A percentile compares a stretch with the other conserved stretches of the same genome.
Conservation (phyloP, 805 yeast genomes). For the Ogataea ramenticola region DNA sequence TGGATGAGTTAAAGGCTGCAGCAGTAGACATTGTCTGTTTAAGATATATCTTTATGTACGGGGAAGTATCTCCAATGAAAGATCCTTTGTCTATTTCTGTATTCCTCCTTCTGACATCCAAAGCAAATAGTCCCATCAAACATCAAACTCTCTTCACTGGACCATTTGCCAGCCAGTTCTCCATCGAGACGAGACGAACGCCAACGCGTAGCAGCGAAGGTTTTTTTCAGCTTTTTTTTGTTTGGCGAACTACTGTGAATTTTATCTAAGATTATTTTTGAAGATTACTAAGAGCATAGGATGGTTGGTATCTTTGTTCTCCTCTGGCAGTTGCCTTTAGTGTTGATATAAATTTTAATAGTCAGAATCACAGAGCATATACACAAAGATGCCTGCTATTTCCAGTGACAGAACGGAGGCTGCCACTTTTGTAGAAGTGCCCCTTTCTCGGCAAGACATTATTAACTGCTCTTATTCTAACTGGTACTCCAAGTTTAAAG, state of each 20-base stretch:
- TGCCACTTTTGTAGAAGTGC: slow-evolving; percentile 16
- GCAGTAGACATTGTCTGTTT: slow-evolving; percentile 11
- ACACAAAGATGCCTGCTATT: neutral
- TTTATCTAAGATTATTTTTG: too few species aligned
- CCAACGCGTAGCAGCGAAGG: neutral
- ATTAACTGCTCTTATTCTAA: slow-evolving; percentile 45
- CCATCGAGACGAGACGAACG: too few species aligned
- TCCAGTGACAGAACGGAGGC: neutral
- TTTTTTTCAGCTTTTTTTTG: slow-evolving; percentile 1
- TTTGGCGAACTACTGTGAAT: neutral
- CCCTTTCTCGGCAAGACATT: slow-evolving; percentile 32
- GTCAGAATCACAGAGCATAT: too few species aligned
- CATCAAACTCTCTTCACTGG: too few species aligned
- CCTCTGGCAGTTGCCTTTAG: too few species aligned
- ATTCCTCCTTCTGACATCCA: too few species aligned
- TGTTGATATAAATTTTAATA: too few species aligned
- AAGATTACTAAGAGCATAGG: too few species aligned
- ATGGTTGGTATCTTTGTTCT: too few species aligned
- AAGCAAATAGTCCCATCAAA: too few species aligned
- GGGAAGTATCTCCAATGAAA: neutral
- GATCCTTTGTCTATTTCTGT: too few species aligned
- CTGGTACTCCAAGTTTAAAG: slow-evolving; percentile 52
- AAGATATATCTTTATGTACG: neutral
- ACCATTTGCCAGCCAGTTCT: too few species aligned
- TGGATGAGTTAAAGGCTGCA: slow-evolving; percentile 40